Evolutionary conservation across 371 early-diverging fungal species (phyloP), one percentile per base, ranked within the genome.

Genomic region (Basidiobolus heterosporus): DNA sequence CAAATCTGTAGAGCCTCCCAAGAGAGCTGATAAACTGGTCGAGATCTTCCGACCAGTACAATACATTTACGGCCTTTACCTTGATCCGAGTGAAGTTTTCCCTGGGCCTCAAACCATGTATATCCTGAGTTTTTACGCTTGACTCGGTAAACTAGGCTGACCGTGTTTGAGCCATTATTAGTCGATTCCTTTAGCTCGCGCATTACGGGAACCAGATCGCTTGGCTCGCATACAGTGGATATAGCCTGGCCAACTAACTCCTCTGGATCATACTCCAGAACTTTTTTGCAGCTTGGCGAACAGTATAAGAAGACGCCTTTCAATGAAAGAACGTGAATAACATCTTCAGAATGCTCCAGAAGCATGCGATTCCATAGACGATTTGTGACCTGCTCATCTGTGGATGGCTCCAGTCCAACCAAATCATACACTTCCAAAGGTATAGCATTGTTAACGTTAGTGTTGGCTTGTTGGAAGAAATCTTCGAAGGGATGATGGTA

Each of bases 271-370:
- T 69, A 73, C 38, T 67, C 72, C 36, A 72, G 61, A 45, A 78
- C 45, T 38, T 66, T 45, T 35, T 55, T 56, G 22, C 65, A 54
- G 13, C 64, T 60, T 0, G 65, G 50, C 11, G 75, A 71, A 24
- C 62, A 72, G 49, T 76, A 76, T 3, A 78, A 59, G 53, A 80
- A 72, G 15, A 73, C 64, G 7, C 78, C 81, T 22, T 75, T 73
- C 7, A 78, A 52, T 1, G 77, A 75, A 0, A 80, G 56, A 2
- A 78, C 74, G 50, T 72, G 70, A 19, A 76, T 60, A 47, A 78
- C 74, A 43, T 74, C 78, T 20, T 61, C 60, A 7, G 65, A 57
- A 48, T 64, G 61, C 38, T 64, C 60, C 46, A 69, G 46, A 0
- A 69, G 22, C 18, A 62, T 44, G 40, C 59, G 54, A 23, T 60